These are phyloP conservation scores for Trifolium dubium DNA, from an alignment of 306 rosid genomes.

Conservation along the genomic window DNA sequence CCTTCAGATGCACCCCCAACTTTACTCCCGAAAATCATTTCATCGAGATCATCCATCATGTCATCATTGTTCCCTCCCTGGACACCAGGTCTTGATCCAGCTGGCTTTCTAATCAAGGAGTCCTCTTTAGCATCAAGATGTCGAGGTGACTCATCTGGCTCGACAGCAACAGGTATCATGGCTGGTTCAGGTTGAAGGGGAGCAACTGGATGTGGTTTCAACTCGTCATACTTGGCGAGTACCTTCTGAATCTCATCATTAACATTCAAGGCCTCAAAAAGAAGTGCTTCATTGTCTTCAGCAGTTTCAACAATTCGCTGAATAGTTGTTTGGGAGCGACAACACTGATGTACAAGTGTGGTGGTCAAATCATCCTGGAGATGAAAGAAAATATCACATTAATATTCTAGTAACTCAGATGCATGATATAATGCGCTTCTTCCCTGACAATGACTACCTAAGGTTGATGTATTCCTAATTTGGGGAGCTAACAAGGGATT, in stretches of 20 bases:
- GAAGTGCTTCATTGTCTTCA: constrained; percentile 91
- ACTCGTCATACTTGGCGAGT: constrained; percentile 75
- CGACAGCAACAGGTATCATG: constrained; percentile 94
- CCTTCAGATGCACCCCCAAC: constrained; percentile 62
- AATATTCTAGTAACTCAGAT: constrained; percentile 13
- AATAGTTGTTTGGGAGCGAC: constrained; percentile 66
- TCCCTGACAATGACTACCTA: not conserved
- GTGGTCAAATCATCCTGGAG: constrained; percentile 91
- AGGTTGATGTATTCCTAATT: constrained; percentile 3
- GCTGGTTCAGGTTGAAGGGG: constrained; percentile 84
- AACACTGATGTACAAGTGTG: constrained; percentile 91
- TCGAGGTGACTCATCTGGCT: constrained; percentile 89
- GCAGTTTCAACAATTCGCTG: constrained; percentile 81
- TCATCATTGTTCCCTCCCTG: constrained; percentile 81
- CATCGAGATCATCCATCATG: constrained; percentile 99
- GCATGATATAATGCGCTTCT: constrained; percentile 34
- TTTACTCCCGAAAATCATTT: constrained; percentile 96
- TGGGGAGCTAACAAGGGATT: not conserved
- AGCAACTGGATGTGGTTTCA: constrained; percentile 58
- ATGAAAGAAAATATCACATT: constrained; percentile 12
- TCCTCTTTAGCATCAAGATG: constrained; percentile 58
- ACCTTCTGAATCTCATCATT: constrained; percentile 93
- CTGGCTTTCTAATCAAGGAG: constrained; percentile 74
- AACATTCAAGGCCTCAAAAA: constrained; percentile 92
- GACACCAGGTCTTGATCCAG: constrained; percentile 59